Evolutionary conservation across 75 land plant genomes (phyloP).

Genomic region (Pinus taeda): DNA sequence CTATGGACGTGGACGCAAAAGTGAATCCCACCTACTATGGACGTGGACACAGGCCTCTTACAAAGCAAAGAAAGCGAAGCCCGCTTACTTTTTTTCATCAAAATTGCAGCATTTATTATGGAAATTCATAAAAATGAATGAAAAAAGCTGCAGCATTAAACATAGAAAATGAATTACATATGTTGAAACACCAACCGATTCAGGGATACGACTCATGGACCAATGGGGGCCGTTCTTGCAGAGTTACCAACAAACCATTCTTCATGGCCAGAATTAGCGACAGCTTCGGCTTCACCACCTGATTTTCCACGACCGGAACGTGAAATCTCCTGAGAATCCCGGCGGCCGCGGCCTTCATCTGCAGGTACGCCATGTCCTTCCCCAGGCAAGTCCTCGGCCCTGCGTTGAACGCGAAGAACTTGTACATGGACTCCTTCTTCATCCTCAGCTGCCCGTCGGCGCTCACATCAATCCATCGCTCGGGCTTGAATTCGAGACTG

Average conservation of each 20-base stretch:
- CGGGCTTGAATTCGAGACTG: constrained; percentile 21
- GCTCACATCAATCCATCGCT: constrained; percentile 27
- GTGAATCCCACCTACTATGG: too few relatives aligned
- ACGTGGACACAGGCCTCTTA: too few relatives aligned
- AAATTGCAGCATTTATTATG: too few relatives aligned
- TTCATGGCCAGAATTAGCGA: constrained; percentile 40
- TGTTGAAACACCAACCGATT: too few relatives aligned
- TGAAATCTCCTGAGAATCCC: constrained; percentile 17
- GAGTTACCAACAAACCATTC: constrained; percentile 26
- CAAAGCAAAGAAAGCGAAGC: too few relatives aligned
- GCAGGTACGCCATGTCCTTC: constrained; percentile 36
- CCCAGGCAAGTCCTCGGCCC: constrained; percentile 40
- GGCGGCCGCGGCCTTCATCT: constrained; percentile 29
- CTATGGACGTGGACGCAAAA: too few relatives aligned
- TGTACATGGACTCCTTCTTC: neutral
- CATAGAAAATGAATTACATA: too few relatives aligned
- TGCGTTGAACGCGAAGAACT: neutral
- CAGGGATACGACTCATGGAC: too few relatives aligned
- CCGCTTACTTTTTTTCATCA: too few relatives aligned
- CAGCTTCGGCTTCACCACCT: constrained; percentile 28
- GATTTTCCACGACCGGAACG: constrained; percentile 22
- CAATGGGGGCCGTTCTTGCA: neutral
- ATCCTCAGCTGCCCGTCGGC: neutral
- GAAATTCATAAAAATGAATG: too few relatives aligned
- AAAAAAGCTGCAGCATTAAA: too few relatives aligned